Conservation (phyloP, 495 filamentous ascomycete genomes). For the Hypoxylon rickii region DNA sequence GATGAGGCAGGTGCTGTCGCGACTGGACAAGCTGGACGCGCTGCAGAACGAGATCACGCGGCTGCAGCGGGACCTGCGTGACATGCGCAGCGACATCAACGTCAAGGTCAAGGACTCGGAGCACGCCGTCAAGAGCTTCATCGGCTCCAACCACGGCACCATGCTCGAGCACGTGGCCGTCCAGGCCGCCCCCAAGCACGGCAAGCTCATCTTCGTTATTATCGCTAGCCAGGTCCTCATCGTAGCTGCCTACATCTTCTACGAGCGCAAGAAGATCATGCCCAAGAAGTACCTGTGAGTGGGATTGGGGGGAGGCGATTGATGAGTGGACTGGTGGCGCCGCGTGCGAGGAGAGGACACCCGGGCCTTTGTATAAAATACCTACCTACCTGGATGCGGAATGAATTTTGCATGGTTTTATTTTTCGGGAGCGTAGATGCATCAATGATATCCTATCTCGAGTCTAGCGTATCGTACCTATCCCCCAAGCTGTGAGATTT, state of each 20-base stretch:
- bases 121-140: conserved; percentile 69
- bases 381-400: conserved; percentile 20
- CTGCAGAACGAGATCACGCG: conserved; percentile 58
- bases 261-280: conserved; percentile 77
- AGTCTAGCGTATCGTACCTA: too few relatives aligned
- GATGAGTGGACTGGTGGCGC: too few relatives aligned
- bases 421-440: conserved; percentile 11
- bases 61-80: conserved; percentile 70
- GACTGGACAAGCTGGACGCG: conserved; percentile 45
- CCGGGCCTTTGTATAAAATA: conserved; percentile 32
- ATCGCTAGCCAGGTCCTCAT: conserved; percentile 77
- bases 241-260: conserved; percentile 70
- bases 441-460: too few relatives aligned
- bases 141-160: conserved; percentile 72
- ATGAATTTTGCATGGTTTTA: conserved; percentile 21
- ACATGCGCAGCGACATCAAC: conserved; percentile 51
- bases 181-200: conserved; percentile 66
- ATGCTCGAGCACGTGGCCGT: conserved; percentile 62
- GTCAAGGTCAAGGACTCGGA: conserved; percentile 68
- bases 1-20: conserved; percentile 43
- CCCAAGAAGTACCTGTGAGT: conserved; percentile 90
- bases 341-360: conserved; percentile 1
- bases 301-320: neutral
- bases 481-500: too few relatives aligned
- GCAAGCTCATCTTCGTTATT: conserved; percentile 72